phyloP scores from a whole-genome alignment of 768 basidiomycete species.

The Tricholoma matsutake region DNA sequence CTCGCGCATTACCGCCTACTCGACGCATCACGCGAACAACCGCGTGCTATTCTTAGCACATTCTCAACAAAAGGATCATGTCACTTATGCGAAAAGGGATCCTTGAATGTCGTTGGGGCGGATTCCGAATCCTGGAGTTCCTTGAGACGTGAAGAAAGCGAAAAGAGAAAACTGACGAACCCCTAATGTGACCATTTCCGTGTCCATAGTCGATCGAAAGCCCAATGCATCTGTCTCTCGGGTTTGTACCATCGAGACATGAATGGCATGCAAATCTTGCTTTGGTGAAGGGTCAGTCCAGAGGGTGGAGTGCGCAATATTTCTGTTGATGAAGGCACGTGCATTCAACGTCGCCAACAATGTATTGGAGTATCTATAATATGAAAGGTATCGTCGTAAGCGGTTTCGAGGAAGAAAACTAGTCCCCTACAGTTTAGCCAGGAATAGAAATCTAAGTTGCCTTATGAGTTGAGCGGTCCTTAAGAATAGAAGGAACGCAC shows the following conservation, averaged over 20 bases:
- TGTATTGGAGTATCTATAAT: conserved; percentile 9
- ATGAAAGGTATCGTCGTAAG: neutral
- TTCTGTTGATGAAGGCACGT: conserved; percentile 4
- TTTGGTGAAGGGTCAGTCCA: neutral
- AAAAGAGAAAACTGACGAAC: too few species aligned
- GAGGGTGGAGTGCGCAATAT: neutral
- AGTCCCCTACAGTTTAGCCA: neutral
- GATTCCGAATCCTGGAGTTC: too few species aligned
- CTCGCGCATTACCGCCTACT: too few species aligned
- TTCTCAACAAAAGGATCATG: too few species aligned
- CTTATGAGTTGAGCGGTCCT: too few species aligned
- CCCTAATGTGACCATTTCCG: too few species aligned
- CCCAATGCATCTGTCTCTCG: neutral
- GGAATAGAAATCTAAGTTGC: neutral
- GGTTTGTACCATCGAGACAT: neutral
- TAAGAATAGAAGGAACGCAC: too few species aligned
- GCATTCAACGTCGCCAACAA: conserved; percentile 10
- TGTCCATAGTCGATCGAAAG: neutral
- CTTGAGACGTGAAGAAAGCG: too few species aligned
- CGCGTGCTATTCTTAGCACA: too few species aligned
- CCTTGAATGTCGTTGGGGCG: too few species aligned
- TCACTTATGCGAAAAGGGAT: too few species aligned
- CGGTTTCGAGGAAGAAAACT: neutral
- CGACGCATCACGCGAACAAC: too few species aligned
- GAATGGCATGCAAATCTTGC: neutral